A percentile compares a stretch with the other conserved stretches of the same genome.
These are phyloP conservation scores for Fibroporia radiculosa DNA, from an alignment of 768 basidiomycete species.

Conservation along the genomic window DNA sequence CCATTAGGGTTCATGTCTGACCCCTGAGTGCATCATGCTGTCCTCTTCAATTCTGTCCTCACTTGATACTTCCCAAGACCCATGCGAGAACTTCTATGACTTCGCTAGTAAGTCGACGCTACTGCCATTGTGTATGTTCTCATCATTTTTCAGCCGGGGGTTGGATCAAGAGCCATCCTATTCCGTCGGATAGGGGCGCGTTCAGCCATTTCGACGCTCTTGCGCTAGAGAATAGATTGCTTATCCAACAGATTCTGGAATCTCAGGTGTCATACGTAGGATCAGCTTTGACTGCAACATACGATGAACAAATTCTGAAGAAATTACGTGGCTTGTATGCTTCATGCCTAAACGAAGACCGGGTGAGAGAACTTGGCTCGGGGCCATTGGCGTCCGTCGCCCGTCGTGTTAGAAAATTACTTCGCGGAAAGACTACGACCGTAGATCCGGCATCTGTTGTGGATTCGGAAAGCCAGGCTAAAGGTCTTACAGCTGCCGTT, in stretches of 20 bases:
- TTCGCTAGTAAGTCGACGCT: slow-evolving; percentile 67
- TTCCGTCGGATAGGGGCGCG: slow-evolving; percentile 78
- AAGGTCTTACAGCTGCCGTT: slow-evolving; percentile 73
- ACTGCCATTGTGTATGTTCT: neutral
- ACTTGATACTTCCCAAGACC: slow-evolving; percentile 77
- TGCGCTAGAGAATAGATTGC: slow-evolving; percentile 66
- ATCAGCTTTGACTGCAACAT: slow-evolving; percentile 17
- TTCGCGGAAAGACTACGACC: slow-evolving; percentile 42
- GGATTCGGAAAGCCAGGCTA: slow-evolving; percentile 26
- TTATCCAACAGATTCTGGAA: slow-evolving; percentile 69
- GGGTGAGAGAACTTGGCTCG: slow-evolving; percentile 65
- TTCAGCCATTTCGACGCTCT: slow-evolving; percentile 70
- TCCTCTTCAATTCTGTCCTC: slow-evolving; percentile 77
- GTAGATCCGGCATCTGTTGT: slow-evolving; percentile 15
- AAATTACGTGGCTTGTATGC: slow-evolving; percentile 69
- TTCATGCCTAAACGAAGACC: slow-evolving; percentile 76
- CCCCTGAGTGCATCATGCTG: slow-evolving; percentile 72
- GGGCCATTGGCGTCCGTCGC: slow-evolving; percentile 66
- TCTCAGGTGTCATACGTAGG: slow-evolving; percentile 22
- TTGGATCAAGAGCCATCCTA: slow-evolving; percentile 75
- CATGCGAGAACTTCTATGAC: slow-evolving; percentile 93
- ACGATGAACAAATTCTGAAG: slow-evolving; percentile 48
- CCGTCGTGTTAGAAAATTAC: slow-evolving; percentile 51
- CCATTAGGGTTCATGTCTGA: slow-evolving; percentile 58
- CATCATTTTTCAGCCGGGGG: slow-evolving; percentile 56